Evolutionary conservation across 768 basidiomycete species (phyloP), one percentile per base, ranked within the genome.

Genomic region (Cystoderma amianthinum): DNA sequence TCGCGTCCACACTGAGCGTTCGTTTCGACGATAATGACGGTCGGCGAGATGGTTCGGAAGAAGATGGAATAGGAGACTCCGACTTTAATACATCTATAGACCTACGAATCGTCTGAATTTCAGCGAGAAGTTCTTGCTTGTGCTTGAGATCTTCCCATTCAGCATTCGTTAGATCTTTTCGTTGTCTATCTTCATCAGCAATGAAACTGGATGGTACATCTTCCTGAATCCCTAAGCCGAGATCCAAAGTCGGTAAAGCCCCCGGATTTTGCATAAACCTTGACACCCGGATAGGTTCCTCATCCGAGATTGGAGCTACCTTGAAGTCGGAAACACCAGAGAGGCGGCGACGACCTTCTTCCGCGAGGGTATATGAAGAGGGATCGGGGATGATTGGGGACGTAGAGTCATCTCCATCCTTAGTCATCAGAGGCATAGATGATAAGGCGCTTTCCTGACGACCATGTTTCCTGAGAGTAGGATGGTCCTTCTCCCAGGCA

Each of bases 401-500:
- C 34, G 61, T 50, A 5, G 65, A 64, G 5, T 61, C 67, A 46
- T 76, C 74, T 28, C 69, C 66, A 35, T 80, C 81, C 55, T 81
- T 85, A 7, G 25, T n/a, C 65, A 85, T 77, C 40, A 87, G 63
- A 24, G 82, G 81, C 22, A 71, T 67, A 42, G 66, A 73, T 15
- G 86, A 86, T 36, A 76, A 62, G 24, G 70, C 73, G 49, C 84
- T 88, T 41, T 78, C 75, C 23, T 75, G 62, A 12, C 86, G 71
- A 24, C 67, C 77, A 57, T 86, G 78, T 52, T 70, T 78, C 43
- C 61, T 53, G 42, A 79, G 62, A 32, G 73, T 67, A 3, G 85
- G 84, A 54, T 96, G 90, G 36, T 87, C 82, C 50, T 72, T 80
- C 56, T 95, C 92, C 94, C 94, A 97, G 43, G 83, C 79, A 28